Evolutionary conservation across 2,329 filamentous ascomycete species (phyloP).

Genomic region (Leptographium procerum): DNA sequence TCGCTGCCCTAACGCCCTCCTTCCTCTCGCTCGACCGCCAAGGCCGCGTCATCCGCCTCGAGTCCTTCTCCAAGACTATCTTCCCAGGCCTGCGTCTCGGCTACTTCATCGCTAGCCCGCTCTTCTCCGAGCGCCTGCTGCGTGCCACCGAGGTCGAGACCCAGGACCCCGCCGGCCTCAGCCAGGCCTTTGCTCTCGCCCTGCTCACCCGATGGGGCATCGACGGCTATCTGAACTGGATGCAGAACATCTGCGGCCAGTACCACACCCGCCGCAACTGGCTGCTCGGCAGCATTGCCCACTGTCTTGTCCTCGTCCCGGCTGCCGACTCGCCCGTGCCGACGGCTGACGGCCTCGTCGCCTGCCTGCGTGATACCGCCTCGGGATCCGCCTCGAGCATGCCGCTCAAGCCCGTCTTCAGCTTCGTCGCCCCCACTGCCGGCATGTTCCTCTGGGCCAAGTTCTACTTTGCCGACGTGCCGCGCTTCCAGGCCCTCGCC

Average conservation of each 20-base stretch:
- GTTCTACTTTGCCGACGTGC: constrained; percentile 15
- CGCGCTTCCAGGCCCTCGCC: neutral
- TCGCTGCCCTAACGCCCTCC: constrained; percentile 12
- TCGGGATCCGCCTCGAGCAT: no score
- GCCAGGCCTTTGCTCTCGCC: constrained; percentile 31
- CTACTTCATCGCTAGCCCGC: constrained; percentile 41
- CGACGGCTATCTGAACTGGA: constrained; percentile 62
- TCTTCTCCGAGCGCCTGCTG: constrained; percentile 19
- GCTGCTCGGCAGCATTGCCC: constrained; percentile 43
- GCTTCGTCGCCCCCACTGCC: constrained; percentile 17
- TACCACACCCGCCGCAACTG: constrained; percentile 57
- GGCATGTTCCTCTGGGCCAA: constrained; percentile 23
- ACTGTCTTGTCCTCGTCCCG: constrained; percentile 12
- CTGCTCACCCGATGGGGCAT: constrained; percentile 56
- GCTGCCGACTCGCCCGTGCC: constrained; percentile 12
- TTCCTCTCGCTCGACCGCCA: constrained; percentile 16
- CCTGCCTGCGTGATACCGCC: constrained; percentile 7
- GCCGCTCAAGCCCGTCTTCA: constrained; percentile 15
- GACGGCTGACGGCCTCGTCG: constrained; percentile 13
- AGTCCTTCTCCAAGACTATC: constrained; percentile 64
- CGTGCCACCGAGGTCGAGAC: constrained; percentile 36
- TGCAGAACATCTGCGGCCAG: constrained; percentile 55
- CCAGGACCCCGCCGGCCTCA: constrained; percentile 58
- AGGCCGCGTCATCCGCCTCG: constrained; percentile 40
- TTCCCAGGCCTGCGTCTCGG: constrained; percentile 54